Base-by-base conservation (phyloP, 2,329 filamentous ascomycete genomes). In the Monosporascus cannonballus region DNA sequence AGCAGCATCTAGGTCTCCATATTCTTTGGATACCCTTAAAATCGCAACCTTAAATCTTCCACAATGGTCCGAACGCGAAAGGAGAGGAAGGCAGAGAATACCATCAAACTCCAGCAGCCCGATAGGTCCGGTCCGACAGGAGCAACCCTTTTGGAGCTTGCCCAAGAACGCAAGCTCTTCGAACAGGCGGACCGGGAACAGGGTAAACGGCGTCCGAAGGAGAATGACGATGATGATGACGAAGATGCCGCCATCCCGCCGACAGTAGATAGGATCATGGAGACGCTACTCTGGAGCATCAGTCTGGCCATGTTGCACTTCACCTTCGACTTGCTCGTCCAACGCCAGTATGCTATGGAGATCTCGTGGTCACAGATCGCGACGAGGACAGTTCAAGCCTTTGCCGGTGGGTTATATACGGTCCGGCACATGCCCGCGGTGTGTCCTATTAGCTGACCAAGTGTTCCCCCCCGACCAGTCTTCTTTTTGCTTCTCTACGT, bases 271-370 rank as follows among this genome's bases (percentile, higher is more conserved):
- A 73, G 78, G 30, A 60, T 81, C 47, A 68, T 83, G 55, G 83
- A 86, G 38, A 71, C 80, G 0, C 36, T 79, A 3, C 70, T 86
- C 24, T 86, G 80, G 79, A 77, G 75, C 6, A 70, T 81, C 11
- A 84, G 83, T 56, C 70, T 94, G 61, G 76, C 81, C 14, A 88
- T 85, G 75, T 70, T 92, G 49, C 87, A 93, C 66, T 85, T 91
- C 60, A 90, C 86, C 0, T 77, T 94, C 50, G 89, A 93, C 64
- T 84, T 91, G 38, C 75, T 94, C 11, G 87, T 91, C 22, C 87
- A 90, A 67, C 79, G 86, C 60, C 89, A 94, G 69, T 94, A 90
- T 63, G 81, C 83, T n/a, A 76, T 84, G 56, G 77, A 83, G 2
- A 76, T 91, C 2, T 66, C 77, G 3, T 90, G 85, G 84, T 52